phyloP scores from a whole-genome alignment of 2,329 filamentous ascomycete species.

The Metarhizium robertsii region DNA sequence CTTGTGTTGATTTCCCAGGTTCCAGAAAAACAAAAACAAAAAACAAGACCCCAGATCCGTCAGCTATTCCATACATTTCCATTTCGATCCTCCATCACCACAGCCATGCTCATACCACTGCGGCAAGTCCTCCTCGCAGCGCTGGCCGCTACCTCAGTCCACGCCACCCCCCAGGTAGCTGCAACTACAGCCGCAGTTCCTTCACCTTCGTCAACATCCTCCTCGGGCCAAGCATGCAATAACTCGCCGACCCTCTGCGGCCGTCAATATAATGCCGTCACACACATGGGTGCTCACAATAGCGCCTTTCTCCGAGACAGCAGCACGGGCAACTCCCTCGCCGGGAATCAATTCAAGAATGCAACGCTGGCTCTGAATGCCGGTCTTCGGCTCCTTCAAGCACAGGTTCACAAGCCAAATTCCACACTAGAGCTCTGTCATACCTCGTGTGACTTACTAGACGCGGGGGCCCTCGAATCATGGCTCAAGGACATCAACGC shows the following conservation, averaged over 20 bases:
- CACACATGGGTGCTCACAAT: slow-evolving; percentile 70
- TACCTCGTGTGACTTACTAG: slow-evolving; percentile 54
- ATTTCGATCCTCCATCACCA: neutral
- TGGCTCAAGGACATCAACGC: slow-evolving; percentile 56
- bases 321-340: slow-evolving; percentile 49
- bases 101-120: slow-evolving; percentile 15
- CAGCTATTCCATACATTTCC: no score
- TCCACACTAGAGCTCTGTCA: slow-evolving; percentile 61
- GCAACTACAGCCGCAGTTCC: slow-evolving; percentile 4
- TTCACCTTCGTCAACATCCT: slow-evolving; percentile 10
- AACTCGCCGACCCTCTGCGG: slow-evolving; percentile 68
- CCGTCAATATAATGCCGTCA: slow-evolving; percentile 64
- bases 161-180: slow-evolving; percentile 12
- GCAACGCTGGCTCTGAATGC: slow-evolving; percentile 61
- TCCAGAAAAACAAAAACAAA: no score
- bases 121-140: slow-evolving; percentile 12
- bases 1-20: no score
- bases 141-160: slow-evolving; percentile 13
- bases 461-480: slow-evolving; percentile 54
- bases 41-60: no score
- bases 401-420: slow-evolving; percentile 57
- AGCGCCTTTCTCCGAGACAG: slow-evolving; percentile 60
- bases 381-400: slow-evolving; percentile 62
- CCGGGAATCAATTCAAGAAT: slow-evolving; percentile 68
- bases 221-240: slow-evolving; percentile 52